Conservation (phyloP, 2,329 filamentous ascomycete genomes). For the Gliomastix tumulicola region DNA sequence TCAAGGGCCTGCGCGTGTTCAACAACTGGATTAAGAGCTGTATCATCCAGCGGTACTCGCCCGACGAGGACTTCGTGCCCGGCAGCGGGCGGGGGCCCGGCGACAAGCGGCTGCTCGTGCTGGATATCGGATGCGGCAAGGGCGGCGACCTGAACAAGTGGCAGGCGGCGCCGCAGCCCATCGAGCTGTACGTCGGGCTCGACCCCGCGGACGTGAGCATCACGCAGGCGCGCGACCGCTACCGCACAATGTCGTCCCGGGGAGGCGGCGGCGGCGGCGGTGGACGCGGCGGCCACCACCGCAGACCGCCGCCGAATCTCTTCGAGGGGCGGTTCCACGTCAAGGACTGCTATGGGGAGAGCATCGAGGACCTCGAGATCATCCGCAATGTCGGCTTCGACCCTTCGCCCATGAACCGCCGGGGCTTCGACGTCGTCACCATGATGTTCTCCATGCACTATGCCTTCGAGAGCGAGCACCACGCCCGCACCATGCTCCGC, state of each 20-base stretch:
- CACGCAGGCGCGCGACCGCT: conserved; percentile 81
- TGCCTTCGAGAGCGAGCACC: conserved; percentile 87
- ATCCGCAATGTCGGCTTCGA: conserved; percentile 86
- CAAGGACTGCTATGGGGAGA: conserved; percentile 88
- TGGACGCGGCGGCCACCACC: conserved; percentile 15
- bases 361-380: conserved; percentile 73
- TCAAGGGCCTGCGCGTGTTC: conserved; percentile 88
- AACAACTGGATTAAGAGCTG: conserved; percentile 99
- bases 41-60: conserved; percentile 93
- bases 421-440: conserved; percentile 90
- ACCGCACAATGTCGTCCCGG: conserved; percentile 61
- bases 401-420: conserved; percentile 61
- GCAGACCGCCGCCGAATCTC: conserved; percentile 45
- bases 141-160: conserved; percentile 93
- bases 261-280: conserved; percentile 46
- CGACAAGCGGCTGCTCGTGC: conserved; percentile 66
- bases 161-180: conserved; percentile 84
- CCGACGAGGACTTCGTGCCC: conserved; percentile 65
- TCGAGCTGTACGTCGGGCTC: conserved; percentile 89
- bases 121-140: conserved; percentile 96
- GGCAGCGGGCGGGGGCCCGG: conserved; percentile 45
- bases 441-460: conserved; percentile 99
- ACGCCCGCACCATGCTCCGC: conserved; percentile 83
- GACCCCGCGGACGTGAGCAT: conserved; percentile 92
- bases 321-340: conserved; percentile 85